Conservation (phyloP, 257 asterid genomes). For the Forsythia suspensa region DNA sequence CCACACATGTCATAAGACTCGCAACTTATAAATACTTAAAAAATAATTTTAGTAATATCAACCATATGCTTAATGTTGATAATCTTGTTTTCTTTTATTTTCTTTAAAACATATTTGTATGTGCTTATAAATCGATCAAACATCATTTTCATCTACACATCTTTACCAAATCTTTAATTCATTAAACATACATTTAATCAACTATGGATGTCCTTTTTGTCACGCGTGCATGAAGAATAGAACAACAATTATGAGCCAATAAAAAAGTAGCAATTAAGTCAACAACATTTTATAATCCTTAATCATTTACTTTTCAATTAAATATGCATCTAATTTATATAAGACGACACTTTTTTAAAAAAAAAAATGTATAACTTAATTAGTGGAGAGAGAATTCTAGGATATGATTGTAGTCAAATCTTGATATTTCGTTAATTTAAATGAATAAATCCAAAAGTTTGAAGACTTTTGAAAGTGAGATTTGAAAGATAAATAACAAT, state of each 20-base stretch:
- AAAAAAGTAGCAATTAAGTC: not conserved
- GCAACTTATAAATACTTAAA: too few relatives aligned
- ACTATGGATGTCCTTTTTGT: not conserved
- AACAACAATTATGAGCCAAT: not conserved
- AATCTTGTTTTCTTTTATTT: not conserved
- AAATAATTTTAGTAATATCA: too few relatives aligned
- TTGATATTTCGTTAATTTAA: not conserved
- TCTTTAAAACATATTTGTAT: too few relatives aligned
- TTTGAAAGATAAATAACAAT: too few relatives aligned
- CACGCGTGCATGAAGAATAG: not conserved
- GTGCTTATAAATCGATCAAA: too few relatives aligned
- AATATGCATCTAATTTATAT: not conserved
- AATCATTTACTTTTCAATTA: not conserved
- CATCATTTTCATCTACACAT: too few relatives aligned
- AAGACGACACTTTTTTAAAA: not conserved
- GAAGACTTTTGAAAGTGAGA: not conserved
- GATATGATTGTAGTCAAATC: not conserved
- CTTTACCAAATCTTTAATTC: too few relatives aligned
- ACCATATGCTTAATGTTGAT: too few relatives aligned
- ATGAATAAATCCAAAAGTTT: not conserved
- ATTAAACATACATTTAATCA: not conserved
- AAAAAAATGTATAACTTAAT: not conserved
- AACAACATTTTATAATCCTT: not conserved
- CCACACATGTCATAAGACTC: too few relatives aligned
- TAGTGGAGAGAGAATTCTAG: not conserved